phyloP scores from a whole-genome alignment of 805 yeast species.

The Torulaspora delbrueckii region DNA sequence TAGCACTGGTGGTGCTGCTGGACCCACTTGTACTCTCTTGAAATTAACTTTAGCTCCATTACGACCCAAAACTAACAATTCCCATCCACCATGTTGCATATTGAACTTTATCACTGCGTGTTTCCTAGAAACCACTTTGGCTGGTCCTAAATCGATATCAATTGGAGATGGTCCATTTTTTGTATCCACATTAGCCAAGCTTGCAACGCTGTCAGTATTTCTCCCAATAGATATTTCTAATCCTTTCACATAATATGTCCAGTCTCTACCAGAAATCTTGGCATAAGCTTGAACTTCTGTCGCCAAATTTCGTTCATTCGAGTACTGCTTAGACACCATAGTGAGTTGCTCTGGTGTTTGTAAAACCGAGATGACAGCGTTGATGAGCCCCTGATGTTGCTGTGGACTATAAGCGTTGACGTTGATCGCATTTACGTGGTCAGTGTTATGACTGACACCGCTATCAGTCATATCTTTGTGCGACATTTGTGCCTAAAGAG shows the following conservation, averaged over 20 bases:
- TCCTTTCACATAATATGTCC: conserved; percentile 91
- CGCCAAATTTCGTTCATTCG: conserved; percentile 63
- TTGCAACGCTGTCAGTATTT: conserved; percentile 45
- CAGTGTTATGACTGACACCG: conserved; percentile 1
- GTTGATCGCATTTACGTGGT: conserved; percentile 5
- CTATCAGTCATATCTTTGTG: conserved; percentile 4
- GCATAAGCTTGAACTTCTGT: conserved; percentile 96
- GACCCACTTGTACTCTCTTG: conserved; percentile 41
- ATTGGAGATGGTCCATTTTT: conserved; percentile 33
- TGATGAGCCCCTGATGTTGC: conserved; percentile 51
- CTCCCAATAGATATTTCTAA: conserved; percentile 80
- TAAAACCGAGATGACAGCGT: conserved; percentile 68
- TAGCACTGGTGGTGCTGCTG: conserved; percentile 44
- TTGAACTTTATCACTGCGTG: conserved; percentile 86
- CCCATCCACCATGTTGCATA: conserved; percentile 75
- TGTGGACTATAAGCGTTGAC: conserved; percentile 20
- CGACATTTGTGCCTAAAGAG: conserved; percentile 3
- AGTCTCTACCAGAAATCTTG: conserved; percentile 83
- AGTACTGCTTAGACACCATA: conserved; percentile 63
- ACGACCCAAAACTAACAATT: conserved; percentile 74
- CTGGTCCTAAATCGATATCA: conserved; percentile 89
- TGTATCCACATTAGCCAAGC: not conserved
- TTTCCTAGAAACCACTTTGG: conserved; percentile 89
- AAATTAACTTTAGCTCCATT: conserved; percentile 93
- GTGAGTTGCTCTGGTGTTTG: conserved; percentile 70